Conservation (phyloP, 345 rosid species). For the Brassica carinata region DNA sequence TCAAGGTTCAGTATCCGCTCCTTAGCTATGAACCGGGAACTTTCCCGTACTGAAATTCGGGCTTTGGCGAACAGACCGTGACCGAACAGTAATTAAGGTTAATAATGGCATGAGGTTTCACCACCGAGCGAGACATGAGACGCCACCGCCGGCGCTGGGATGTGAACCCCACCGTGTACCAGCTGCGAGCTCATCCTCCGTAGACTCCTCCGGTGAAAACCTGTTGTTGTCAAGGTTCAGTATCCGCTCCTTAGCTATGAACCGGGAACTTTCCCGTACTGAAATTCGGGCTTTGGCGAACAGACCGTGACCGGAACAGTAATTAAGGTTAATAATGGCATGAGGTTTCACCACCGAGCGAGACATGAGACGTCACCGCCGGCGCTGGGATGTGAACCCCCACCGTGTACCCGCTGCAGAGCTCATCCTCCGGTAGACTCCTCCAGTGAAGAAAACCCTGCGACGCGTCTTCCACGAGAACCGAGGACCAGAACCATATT, state of each 20-base stretch:
- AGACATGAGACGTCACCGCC: background rate
- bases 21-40: too few species aligned
- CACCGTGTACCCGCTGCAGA: background rate
- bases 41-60: background rate
- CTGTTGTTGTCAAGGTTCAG: too few species aligned
- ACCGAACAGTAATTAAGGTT: background rate
- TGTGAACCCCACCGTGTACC: background rate
- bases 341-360: background rate
- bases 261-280: background rate
- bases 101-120: background rate
- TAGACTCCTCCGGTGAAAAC: too few species aligned
- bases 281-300: background rate
- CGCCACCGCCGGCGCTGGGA: background rate
- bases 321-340: background rate
- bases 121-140: background rate
- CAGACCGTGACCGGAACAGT: background rate
- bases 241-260: too few species aligned
- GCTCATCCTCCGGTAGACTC: background rate
- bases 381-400: background rate
- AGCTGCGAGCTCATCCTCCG: background rate
- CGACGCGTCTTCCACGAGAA: too few species aligned
- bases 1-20: too few species aligned
- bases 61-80: background rate
- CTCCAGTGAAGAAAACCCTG: too few species aligned
- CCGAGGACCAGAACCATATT: too few species aligned